Percentiles rank a stretch among this genome's conserved stretches.
phyloP scores from a whole-genome alignment of 371 early-diverging fungal species.

The Cokeromyces recurvatus region DNA sequence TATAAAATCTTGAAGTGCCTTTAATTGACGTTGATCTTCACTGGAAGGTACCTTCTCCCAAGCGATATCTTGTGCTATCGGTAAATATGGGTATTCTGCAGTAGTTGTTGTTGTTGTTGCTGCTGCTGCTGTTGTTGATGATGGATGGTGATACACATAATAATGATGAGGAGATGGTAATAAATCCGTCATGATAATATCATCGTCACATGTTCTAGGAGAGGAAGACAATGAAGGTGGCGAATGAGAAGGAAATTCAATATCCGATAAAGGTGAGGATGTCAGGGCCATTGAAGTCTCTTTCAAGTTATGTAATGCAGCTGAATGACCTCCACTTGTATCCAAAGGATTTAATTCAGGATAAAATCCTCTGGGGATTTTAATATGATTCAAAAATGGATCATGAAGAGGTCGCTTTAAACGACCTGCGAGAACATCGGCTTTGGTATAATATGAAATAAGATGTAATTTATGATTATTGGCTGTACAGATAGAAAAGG shows the following conservation, averaged over 20 bases:
- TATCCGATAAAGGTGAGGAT: neutral
- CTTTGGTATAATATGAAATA: conserved; percentile 82
- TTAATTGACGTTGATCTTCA: conserved; percentile 46
- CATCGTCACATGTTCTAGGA: conserved; percentile 9
- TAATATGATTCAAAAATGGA: conserved; percentile 43
- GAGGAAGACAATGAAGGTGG: conserved; percentile 6
- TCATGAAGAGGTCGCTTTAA: conserved; percentile 52
- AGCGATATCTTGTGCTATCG: conserved; percentile 37
- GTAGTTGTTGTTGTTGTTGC: neutral
- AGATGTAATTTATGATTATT: conserved; percentile 79
- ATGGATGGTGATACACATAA: no score
- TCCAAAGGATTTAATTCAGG: conserved; percentile 54
- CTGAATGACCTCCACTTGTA: conserved; percentile 43
- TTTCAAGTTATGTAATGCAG: conserved; percentile 25
- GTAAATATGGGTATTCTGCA: conserved; percentile 12
- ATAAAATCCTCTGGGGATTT: conserved; percentile 60
- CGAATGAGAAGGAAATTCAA: conserved; percentile 1
- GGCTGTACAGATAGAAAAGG: conserved; percentile 65
- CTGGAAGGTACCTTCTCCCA: conserved; percentile 40
- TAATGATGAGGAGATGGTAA: conserved; percentile 6
- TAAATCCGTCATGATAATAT: conserved; percentile 4
- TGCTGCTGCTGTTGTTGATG: neutral
- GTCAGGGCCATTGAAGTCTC: conserved; percentile 5
- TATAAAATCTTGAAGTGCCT: conserved; percentile 29
- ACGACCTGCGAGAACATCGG: conserved; percentile 57